Evolutionary conservation across 2,329 filamentous ascomycete species (phyloP).

Genomic region (Colletotrichum sp.): DNA sequence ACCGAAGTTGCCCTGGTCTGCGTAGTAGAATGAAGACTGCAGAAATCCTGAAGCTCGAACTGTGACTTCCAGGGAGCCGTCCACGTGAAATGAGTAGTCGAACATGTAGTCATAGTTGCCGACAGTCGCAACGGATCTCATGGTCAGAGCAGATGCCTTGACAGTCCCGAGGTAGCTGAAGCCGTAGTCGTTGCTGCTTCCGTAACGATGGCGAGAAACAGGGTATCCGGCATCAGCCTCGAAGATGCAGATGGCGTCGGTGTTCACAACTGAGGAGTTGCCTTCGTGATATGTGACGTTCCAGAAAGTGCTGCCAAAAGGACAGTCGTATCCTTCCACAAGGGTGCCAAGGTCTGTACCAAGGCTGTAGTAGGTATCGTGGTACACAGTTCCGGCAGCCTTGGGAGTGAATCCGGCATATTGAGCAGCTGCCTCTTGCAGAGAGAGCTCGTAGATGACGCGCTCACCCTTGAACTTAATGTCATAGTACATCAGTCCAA

Average conservation of each 20-base stretch:
- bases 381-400: slow-evolving; percentile 44
- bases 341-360: slow-evolving; percentile 39
- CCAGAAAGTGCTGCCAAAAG: slow-evolving; percentile 40
- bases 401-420: slow-evolving; percentile 54
- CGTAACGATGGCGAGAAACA: slow-evolving; percentile 37
- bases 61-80: slow-evolving; percentile 41
- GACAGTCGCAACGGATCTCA: slow-evolving; percentile 31
- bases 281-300: slow-evolving; percentile 35
- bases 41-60: slow-evolving; percentile 44
- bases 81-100: slow-evolving; percentile 37
- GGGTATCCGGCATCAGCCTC: slow-evolving; percentile 40
- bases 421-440: slow-evolving; percentile 58
- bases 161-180: slow-evolving; percentile 34
- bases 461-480: slow-evolving; percentile 55
- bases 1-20: slow-evolving; percentile 36
- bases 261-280: slow-evolving; percentile 31
- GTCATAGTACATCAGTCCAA: slow-evolving; percentile 52
- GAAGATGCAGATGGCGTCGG: slow-evolving; percentile 42
- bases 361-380: slow-evolving; percentile 43
- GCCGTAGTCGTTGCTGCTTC: slow-evolving; percentile 27
- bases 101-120: slow-evolving; percentile 50
- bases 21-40: slow-evolving; percentile 36
- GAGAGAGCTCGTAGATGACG: slow-evolving; percentile 55
- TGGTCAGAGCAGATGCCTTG: slow-evolving; percentile 32
- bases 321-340: slow-evolving; percentile 47